Base-by-base conservation (phyloP, 192 early-diverging fungal species). In the Phycomyces nitens region DNA sequence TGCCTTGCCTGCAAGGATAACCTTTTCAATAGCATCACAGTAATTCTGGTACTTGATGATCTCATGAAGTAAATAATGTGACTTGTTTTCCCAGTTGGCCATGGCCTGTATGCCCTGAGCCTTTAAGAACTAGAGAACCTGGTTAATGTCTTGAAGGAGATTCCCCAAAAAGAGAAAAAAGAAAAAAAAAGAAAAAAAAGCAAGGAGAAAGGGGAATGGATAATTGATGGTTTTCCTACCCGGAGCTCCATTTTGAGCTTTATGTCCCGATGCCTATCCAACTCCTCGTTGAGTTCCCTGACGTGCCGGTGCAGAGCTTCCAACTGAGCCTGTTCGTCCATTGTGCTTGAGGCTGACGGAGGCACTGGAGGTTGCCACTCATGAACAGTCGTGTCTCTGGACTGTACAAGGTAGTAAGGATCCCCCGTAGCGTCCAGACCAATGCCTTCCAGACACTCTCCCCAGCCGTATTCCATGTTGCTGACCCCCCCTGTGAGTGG, bases 391-490 rank as follows among this genome's bases (percentile, higher is more conserved):
- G 76, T 70, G 1, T 62, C 56, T 26, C 74, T 72, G 23, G 63
- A 65, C 16, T 67, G 24, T 0, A 70, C 40, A 20, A 66, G 42
- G 14, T 44, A 18, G 26, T 59, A 42, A n/a, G 38, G 23, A 8
- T 55, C 50, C 0, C 21, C 44, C 21, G 54, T 53, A 27, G n/a
- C 20, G 2, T 40, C 39, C 18, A 22, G 16, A 12, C 34, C 21
- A 23, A 14, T 44, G 18, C 21, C 41, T 20, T 65, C 74, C 22
- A 84, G 40, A 34, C 74, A 76, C 24, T 71, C 66, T 51, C 88
- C 85, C 96, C 96, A 99, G 1, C 96, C 96, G 65, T 92, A 96
- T 65, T 99, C 96, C 75, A 90, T 84, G 64, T 89, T 96, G 56
- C 90, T 85, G 4, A 93, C 85, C 24, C 89, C 92, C 44, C 94